A percentile compares a stretch with the other conserved stretches of the same genome.
Evolutionary conservation across 768 basidiomycete genomes (phyloP).

Genomic region (Tulasnella sp.): DNA sequence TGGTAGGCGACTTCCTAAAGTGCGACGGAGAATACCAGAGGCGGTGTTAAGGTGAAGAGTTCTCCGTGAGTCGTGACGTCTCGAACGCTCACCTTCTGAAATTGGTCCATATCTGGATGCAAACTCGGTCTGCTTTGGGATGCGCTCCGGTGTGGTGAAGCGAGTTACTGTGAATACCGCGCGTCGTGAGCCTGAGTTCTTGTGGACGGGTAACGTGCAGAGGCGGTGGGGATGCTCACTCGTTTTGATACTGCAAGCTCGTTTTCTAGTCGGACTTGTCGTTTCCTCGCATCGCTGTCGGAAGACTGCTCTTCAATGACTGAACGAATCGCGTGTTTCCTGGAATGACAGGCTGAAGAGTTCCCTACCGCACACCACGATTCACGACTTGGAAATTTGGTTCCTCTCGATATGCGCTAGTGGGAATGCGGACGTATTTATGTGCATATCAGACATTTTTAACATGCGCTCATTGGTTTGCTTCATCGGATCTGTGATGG

Average conservation of each 20-base stretch:
- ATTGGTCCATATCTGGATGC: not conserved
- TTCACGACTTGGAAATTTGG: too few relatives aligned
- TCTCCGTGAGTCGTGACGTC: not conserved
- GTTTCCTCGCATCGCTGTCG: not conserved
- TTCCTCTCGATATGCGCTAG: too few relatives aligned
- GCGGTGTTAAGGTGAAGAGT: not conserved
- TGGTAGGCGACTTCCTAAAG: slow-evolving; percentile 19
- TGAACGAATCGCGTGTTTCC: not conserved
- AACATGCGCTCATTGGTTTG: too few relatives aligned
- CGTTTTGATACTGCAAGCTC: slow-evolving; percentile 10
- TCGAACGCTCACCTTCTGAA: not conserved
- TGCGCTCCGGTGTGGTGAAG: not conserved
- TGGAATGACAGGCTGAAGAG: not conserved
- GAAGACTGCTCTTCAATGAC: not conserved
- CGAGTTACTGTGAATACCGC: not conserved
- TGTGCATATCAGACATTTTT: too few relatives aligned
- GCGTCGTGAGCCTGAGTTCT: not conserved
- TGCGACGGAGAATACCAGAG: not conserved
- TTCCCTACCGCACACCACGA: too few relatives aligned
- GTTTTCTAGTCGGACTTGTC: not conserved
- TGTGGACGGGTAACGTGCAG: not conserved
- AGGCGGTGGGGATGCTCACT: slow-evolving; percentile 2
- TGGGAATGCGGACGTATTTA: too few relatives aligned
- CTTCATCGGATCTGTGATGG: too few relatives aligned
- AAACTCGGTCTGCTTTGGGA: not conserved